Conservation (phyloP, 805 yeast species). For the Ogataea pilisensis region DNA sequence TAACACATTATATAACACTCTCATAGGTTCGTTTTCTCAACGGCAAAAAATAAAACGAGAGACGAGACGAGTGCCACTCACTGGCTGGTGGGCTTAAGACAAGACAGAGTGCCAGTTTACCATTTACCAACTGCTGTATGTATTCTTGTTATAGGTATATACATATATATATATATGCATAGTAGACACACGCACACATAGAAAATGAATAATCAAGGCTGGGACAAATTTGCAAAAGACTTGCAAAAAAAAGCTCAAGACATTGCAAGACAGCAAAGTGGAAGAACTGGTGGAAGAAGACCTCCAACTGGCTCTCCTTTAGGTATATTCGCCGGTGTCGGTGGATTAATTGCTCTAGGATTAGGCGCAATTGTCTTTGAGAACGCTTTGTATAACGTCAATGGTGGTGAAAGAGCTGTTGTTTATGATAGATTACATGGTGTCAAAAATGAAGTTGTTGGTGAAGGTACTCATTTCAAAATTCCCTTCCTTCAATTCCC, state of each 20-base stretch:
- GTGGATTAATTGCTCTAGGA: conserved; percentile 55
- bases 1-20: background rate
- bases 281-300: conserved; percentile 28
- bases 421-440: conserved; percentile 86
- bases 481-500: conserved; percentile 96
- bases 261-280: conserved; percentile 33
- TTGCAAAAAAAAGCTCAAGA: conserved; percentile 43
- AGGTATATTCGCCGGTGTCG: conserved; percentile 58
- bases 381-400: conserved; percentile 74
- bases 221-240: conserved; percentile 49
- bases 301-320: conserved; percentile 35
- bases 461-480: conserved; percentile 93
- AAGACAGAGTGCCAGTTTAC: too few relatives aligned
- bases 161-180: too few relatives aligned
- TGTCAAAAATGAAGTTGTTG: conserved; percentile 73
- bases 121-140: too few relatives aligned
- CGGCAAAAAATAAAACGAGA: background rate
- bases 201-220: conserved; percentile 38
- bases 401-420: conserved; percentile 98
- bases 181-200: background rate
- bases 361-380: conserved; percentile 52
- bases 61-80: background rate
- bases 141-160: too few relatives aligned
- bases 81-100: too few relatives aligned
- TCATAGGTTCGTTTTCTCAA: too few relatives aligned